Conservation (phyloP, 164 flowering plant species). For the Sextonia rubra region DNA sequence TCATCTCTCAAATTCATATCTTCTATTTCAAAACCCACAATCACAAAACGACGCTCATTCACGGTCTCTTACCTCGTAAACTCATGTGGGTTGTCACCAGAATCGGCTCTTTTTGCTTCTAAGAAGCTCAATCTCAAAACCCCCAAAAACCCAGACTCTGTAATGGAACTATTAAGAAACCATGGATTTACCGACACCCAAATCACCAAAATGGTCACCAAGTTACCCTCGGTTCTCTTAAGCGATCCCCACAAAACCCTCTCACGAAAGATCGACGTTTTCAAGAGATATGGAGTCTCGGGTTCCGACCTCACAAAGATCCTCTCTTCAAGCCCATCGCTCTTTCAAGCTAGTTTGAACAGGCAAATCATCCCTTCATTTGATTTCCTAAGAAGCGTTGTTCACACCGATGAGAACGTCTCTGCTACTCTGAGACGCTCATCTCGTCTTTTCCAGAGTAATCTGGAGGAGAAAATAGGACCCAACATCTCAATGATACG, state of each 20-base stretch:
- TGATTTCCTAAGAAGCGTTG: neutral
- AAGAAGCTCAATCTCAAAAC: neutral
- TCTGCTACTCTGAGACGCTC: neutral
- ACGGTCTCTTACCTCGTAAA: conserved; percentile 1
- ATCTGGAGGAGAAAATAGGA: neutral
- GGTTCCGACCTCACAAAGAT: neutral
- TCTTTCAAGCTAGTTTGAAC: neutral
- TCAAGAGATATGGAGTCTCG: conserved; percentile 7
- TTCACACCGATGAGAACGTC: neutral
- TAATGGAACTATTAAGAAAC: conserved; percentile 2
- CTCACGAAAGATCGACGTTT: conserved; percentile 4
- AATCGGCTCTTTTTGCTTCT: conserved; percentile 1
- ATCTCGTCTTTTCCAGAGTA: neutral
- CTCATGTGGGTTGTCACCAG: conserved; percentile 4
- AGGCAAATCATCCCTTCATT: neutral
- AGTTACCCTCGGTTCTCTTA: conserved; percentile 1
- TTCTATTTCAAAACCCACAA: neutral
- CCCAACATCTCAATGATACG: neutral
- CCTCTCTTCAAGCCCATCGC: neutral
- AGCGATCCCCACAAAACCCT: conserved; percentile 1
- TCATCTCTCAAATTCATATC: neutral
- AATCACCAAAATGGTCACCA: conserved; percentile 1
- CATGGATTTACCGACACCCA: conserved; percentile 6
- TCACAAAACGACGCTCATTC: neutral
- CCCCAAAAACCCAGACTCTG: conserved; percentile 3